Evolutionary conservation across 2,329 filamentous ascomycete genomes (phyloP), one percentile per base, ranked within the genome.

Genomic region (Alternaria longipes): DNA sequence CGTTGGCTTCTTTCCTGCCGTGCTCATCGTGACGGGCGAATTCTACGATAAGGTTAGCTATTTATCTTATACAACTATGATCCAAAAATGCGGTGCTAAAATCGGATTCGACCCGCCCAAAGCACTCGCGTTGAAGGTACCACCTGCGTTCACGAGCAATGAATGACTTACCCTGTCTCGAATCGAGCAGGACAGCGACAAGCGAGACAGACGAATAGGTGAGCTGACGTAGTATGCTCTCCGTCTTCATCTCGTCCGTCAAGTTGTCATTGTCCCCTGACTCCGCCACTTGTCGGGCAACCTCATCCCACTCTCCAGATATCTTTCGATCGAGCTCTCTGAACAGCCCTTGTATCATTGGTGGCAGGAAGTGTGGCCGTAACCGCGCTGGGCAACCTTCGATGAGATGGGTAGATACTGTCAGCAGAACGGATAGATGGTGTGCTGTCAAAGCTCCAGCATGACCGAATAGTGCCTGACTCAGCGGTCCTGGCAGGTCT

Each of bases 181-280:
- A 91, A 75, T 97, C 94, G 22, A 99, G 84, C 70, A 98, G 89
- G 68, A 93, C 91, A 8, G 93, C 92, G 64, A 97, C 91, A 85
- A 98, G 93, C 70, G 95, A 90, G 30, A 97, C 93, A 1, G 94
- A 92, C 4, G 93, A 93, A 78, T 96, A 95, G 0, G 94, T 97
- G 51, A 98, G 85, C 76, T 97, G 93, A 20, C 95, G 89, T 46
- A 99, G 82, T 30, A 99, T 96, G 74, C 94, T 98, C 78, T 99
- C 95, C 7, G 92, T 90, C 80, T 97, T 97, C 95, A 99, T 99
- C 81, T 99, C 95, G 68, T 97, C 93, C 1, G 91, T 92, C 54
- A 99, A 82, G 56, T 83, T 81, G 61, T 92, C 91, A 56, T 94
- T 92, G 20, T 90, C 89, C 4, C 89, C 89, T 1, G 89, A 86